Evolutionary conservation across 495 filamentous ascomycete species (phyloP).

Genomic region (Aspergillus saccharolyticus): DNA sequence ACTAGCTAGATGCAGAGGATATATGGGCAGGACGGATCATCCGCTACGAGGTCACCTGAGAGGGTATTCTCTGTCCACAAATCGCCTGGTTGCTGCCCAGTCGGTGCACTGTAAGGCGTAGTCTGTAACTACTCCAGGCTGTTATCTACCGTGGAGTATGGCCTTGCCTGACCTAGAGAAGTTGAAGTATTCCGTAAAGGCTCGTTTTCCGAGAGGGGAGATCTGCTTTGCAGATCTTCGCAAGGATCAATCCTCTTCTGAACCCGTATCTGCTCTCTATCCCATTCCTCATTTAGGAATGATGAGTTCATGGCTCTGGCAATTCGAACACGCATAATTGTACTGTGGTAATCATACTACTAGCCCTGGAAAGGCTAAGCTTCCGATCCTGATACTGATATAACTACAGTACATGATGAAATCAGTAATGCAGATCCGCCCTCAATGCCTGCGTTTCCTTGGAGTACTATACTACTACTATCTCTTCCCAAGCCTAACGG

Average conservation of each 20-base stretch:
- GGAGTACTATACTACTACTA: no score
- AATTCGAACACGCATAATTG: neutral
- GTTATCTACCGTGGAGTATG: no score
- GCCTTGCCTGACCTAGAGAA: neutral
- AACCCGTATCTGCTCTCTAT: neutral
- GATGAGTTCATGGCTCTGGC: neutral
- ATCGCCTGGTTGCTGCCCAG: neutral
- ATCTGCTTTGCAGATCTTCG: conserved; percentile 1
- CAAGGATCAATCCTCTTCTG: neutral
- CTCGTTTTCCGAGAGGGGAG: neutral
- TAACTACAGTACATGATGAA: no score
- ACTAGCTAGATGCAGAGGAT: neutral
- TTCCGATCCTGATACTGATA: neutral
- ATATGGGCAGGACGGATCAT: neutral
- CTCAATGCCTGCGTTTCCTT: no score
- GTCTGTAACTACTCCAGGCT: no score
- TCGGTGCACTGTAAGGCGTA: neutral
- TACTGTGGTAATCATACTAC: neutral
- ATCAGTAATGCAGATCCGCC: no score
- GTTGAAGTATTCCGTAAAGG: neutral
- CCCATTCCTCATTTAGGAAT: neutral
- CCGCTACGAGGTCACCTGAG: neutral
- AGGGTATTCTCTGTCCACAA: neutral
- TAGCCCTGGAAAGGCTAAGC: neutral
- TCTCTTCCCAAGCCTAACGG: no score